Evolutionary conservation across 176 grass and related monocot genomes (phyloP), one percentile per base, ranked within the genome.

Genomic region (Eragrostis curvula): DNA sequence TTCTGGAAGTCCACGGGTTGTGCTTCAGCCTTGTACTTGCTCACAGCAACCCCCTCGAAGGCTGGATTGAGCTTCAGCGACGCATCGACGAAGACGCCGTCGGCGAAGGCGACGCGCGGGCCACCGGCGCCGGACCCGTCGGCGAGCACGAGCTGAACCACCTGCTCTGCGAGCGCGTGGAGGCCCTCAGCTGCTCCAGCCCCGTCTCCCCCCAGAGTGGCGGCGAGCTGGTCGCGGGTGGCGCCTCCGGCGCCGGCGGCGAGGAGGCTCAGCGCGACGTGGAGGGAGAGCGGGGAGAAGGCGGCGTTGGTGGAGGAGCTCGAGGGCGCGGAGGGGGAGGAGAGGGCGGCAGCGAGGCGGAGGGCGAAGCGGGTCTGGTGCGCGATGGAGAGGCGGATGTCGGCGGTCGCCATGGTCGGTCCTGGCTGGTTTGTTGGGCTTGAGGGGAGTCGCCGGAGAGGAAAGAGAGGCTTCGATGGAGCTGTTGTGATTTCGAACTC

Each of bases 271-370:
- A 98, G 95, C 12, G 86, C 86, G 58, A 89, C 70, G 46, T 98
- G 92, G 74, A 98, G 70, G 41, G 95, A 95, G 21, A 98, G 86
- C 66, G 95, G 95, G 50, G 92, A 98, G 88, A 98, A 95, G 51
- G 81, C 92, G 27, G 76, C 49, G 86, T 98, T 98, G 46, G 25
- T 17, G 16, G 70, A 20, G 39, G 68, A 46, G 3, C 49, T 47
- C 5, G 18, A 40, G 21, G 70, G 15, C 20, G 69, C 41, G 42
- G 76, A 51, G 0, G 17, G 50, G 17, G 84, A 61, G 64, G 72
- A 86, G 6, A 97, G 66, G 48, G 89, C 81, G 21, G 85, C 76
- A 23, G 90, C 86, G 28, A 94, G 81, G 68, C 83, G 87, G 51
- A 97, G 80, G 10, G 92, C 85, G 88, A 94, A 92, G 79, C 69